These are phyloP conservation scores for Oryza nivara DNA, from an alignment of 176 grass and related monocot genomes.

Conservation along the genomic window DNA sequence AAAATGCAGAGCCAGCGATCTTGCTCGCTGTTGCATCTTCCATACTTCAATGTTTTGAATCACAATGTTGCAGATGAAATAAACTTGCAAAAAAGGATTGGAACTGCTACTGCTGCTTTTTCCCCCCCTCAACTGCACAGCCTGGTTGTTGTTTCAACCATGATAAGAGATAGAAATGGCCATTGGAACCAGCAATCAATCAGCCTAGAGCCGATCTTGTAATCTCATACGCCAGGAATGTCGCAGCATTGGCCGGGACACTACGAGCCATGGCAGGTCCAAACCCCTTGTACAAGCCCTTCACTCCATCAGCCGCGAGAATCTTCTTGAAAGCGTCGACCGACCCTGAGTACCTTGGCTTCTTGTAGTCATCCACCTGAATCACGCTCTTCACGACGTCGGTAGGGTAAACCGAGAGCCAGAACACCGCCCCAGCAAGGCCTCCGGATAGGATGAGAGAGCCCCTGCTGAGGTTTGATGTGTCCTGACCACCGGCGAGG, in stretches of 20 bases:
- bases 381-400: conserved; percentile 94
- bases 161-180: conserved; percentile 12
- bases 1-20: neutral
- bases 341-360: conserved; percentile 75
- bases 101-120: neutral
- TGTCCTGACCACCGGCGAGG: conserved; percentile 66
- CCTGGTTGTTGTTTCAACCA: neutral
- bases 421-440: conserved; percentile 68
- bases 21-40: conserved; percentile 10
- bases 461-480: conserved; percentile 63
- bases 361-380: conserved; percentile 93
- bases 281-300: conserved; percentile 90
- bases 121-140: neutral
- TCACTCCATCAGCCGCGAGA: conserved; percentile 68
- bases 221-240: conserved; percentile 83
- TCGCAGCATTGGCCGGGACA: conserved; percentile 78
- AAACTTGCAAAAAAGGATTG: neutral
- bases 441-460: conserved; percentile 76
- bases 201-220: conserved; percentile 68
- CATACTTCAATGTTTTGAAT: conserved; percentile 21
- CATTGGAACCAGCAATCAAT: conserved; percentile 22
- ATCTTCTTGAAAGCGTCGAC: conserved; percentile 78
- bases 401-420: conserved; percentile 74
- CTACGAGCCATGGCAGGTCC: conserved; percentile 90
- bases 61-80: neutral